Percentiles rank a stretch among this genome's conserved stretches.
Conservation (phyloP, 352 stramenopile species). For the Globisporangium cylindrosporum region DNA sequence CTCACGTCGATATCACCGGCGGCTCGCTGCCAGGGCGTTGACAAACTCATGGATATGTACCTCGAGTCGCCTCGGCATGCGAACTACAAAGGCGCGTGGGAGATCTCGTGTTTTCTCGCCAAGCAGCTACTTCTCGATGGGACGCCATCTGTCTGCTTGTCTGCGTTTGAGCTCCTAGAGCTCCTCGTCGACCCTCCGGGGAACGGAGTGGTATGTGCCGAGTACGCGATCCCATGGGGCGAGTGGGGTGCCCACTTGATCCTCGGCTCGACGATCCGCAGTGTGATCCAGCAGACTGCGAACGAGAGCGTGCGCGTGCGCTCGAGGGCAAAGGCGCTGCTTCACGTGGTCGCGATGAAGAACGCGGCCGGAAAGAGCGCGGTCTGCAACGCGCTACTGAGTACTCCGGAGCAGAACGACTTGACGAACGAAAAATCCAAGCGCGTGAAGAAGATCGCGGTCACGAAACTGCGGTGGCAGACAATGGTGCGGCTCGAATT, state of each 20-base stretch:
- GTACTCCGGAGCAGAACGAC: constrained; percentile 59
- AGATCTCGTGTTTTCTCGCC: constrained; percentile 62
- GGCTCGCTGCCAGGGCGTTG: constrained; percentile 50
- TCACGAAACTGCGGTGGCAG: constrained; percentile 62
- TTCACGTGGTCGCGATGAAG: constrained; percentile 45
- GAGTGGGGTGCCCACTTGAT: constrained; percentile 82
- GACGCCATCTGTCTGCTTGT: constrained; percentile 43
- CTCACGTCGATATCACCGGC: constrained; percentile 38
- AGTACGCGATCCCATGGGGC: constrained; percentile 68
- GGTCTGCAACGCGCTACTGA: constrained; percentile 71
- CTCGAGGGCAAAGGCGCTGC: constrained; percentile 37
- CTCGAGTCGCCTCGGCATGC: constrained; percentile 25
- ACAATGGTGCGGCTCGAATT: constrained; percentile 57
- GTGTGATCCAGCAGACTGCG: constrained; percentile 65
- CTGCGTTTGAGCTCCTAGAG: constrained; percentile 53
- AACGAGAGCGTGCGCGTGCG: constrained; percentile 57
- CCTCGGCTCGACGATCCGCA: constrained; percentile 69
- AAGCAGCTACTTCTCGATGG: constrained; percentile 68
- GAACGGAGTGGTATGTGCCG: constrained; percentile 8
- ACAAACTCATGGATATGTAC: constrained; percentile 53
- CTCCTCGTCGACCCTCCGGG: constrained; percentile 47
- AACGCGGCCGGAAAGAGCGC: constrained; percentile 53
- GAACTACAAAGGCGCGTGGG: constrained; percentile 60
- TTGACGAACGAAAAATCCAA: constrained; percentile 29
- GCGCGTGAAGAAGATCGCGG: constrained; percentile 39